These are phyloP conservation scores for Solanum peruvianum DNA, from an alignment of 257 asterid genomes.

Conservation along the genomic window DNA sequence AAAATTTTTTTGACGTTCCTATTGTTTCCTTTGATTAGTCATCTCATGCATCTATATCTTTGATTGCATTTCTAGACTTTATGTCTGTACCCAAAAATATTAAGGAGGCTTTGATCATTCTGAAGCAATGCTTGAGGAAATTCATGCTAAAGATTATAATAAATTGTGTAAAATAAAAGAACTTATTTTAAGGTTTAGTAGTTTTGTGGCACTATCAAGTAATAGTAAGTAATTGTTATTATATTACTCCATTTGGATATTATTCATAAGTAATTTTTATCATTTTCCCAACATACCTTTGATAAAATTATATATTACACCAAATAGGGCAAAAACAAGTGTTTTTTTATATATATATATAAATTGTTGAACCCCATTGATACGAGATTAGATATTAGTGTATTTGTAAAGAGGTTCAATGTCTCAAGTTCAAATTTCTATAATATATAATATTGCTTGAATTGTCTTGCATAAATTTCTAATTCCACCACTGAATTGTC, in stretches of 20 bases:
- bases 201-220: neutral
- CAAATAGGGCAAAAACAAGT: neutral
- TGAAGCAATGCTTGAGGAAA: neutral
- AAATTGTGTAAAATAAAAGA: neutral
- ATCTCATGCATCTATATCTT: neutral
- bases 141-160: neutral
- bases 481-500: too few species aligned
- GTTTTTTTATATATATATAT: neutral
- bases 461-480: too few species aligned
- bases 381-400: neutral
- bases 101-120: neutral
- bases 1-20: neutral
- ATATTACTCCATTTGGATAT: neutral
- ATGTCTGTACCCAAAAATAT: neutral
- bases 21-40: neutral
- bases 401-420: neutral
- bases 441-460: neutral
- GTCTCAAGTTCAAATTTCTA: neutral
- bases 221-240: neutral
- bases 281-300: neutral
- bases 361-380: neutral
- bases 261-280: neutral
- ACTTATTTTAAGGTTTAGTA: neutral
- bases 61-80: neutral
- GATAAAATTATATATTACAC: neutral